These are phyloP conservation scores for Vitis hybrid DNA, from an alignment of 177 flowering plant species.

Conservation along the genomic window DNA sequence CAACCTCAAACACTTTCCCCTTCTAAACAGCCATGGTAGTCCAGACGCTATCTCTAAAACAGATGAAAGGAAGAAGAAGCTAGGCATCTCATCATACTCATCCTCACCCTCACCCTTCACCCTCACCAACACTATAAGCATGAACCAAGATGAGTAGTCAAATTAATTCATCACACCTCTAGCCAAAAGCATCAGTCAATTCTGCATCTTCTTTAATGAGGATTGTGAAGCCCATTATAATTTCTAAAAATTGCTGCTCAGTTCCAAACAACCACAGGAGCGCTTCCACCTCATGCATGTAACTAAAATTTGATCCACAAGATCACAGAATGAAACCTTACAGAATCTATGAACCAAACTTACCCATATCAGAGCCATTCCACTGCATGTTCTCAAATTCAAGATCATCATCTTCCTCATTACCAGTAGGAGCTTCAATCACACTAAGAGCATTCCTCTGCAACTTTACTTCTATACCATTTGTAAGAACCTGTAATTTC, in stretches of 20 bases:
- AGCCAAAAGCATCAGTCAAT: constrained; percentile 1
- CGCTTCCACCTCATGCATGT: no score
- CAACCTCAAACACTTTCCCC: constrained; percentile 29
- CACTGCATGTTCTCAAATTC: constrained; percentile 73
- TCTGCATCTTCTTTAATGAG: background rate
- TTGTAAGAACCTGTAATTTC: constrained; percentile 70
- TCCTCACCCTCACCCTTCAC: background rate
- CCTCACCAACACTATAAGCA: background rate
- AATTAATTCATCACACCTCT: background rate
- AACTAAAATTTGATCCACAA: no score
- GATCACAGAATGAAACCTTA: background rate
- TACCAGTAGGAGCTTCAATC: constrained; percentile 88
- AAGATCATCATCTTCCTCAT: constrained; percentile 83
- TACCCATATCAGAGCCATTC: constrained; percentile 77
- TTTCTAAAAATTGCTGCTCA: background rate
- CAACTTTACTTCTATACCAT: constrained; percentile 91
- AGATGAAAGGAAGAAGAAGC: background rate
- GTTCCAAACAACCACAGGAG: background rate
- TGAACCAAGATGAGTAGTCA: background rate
- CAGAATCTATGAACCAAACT: constrained; percentile 13
- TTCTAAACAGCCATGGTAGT: background rate
- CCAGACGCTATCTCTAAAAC: background rate
- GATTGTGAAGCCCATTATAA: background rate
- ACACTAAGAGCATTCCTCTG: constrained; percentile 98
- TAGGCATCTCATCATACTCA: background rate